A percentile compares a stretch with the other conserved stretches of the same genome.
Evolutionary conservation across 2,329 filamentous ascomycete genomes (phyloP).

Genomic region (Colletotrichum viniferum): DNA sequence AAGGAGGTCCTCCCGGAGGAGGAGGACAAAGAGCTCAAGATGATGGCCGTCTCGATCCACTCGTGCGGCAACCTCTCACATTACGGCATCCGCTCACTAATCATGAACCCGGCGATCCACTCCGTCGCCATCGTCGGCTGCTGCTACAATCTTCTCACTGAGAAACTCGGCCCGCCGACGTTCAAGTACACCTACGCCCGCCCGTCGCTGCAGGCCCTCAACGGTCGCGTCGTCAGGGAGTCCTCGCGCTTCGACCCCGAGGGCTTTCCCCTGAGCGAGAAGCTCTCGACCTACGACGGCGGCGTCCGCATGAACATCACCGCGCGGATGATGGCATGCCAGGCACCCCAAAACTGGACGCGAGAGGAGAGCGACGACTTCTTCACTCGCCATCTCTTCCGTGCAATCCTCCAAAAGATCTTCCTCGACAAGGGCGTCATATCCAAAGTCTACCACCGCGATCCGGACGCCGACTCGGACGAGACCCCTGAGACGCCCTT

Average conservation of each 20-base stretch:
- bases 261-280: conserved; percentile 90
- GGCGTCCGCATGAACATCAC: conserved; percentile 93
- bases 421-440: conserved; percentile 86
- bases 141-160: conserved; percentile 96
- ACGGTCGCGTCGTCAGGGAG: conserved; percentile 71
- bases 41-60: conserved; percentile 94
- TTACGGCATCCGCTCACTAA: conserved; percentile 84
- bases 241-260: conserved; percentile 81
- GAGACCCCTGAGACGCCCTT: conserved; percentile 42
- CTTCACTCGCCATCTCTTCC: conserved; percentile 92
- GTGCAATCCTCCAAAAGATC: conserved; percentile 88
- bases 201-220: conserved; percentile 68
- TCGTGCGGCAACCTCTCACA: conserved; percentile 98
- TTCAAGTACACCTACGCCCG: conserved; percentile 83
- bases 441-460: conserved; percentile 55
- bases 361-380: conserved; percentile 80
- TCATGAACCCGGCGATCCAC: conserved; percentile 81
- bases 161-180: conserved; percentile 83
- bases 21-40: conserved; percentile 43
- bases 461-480: conserved; percentile 29
- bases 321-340: conserved; percentile 96
- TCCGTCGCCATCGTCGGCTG: conserved; percentile 97
- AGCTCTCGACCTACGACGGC: conserved; percentile 61
- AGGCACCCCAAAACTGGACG: conserved; percentile 94
- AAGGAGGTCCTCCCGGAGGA: conserved; percentile 37